Percentiles rank a stretch among this genome's conserved stretches.
phyloP scores from a whole-genome alignment of 495 filamentous ascomycete genomes.

The Penicillium lividum region DNA sequence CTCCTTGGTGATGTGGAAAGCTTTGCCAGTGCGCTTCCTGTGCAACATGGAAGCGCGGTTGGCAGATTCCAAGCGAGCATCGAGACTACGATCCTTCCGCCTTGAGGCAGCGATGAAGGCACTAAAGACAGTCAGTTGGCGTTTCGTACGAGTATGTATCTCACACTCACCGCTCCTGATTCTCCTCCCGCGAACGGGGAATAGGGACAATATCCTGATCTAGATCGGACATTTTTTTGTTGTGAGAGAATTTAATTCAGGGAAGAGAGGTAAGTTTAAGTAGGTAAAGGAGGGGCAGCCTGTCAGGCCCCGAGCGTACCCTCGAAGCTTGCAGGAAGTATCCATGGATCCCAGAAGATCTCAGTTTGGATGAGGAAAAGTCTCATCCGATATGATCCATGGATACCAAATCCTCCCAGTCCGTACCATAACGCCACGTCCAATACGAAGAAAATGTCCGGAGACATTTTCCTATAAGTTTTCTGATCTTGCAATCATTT shows the following conservation, averaged over 20 bases:
- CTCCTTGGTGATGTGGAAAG: constrained; percentile 78
- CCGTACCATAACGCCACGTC: constrained; percentile 22
- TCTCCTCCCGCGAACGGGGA: constrained; percentile 67
- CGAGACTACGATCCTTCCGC: constrained; percentile 82
- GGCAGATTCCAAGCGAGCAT: constrained; percentile 88
- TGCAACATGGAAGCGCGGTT: constrained; percentile 86
- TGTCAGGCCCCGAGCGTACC: constrained; percentile 20
- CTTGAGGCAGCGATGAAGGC: constrained; percentile 96
- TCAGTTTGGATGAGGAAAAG: constrained; percentile 27
- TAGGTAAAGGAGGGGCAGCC: constrained; percentile 11
- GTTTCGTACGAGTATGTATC: too few relatives aligned
- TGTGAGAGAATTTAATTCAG: not conserved
- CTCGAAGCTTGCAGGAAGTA: constrained; percentile 16
- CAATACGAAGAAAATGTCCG: constrained; percentile 13
- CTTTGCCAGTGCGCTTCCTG: constrained; percentile 83
- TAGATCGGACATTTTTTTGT: constrained; percentile 28
- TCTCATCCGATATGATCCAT: constrained; percentile 22
- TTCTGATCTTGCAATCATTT: not conserved
- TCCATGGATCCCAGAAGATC: constrained; percentile 30
- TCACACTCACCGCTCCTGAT: constrained; percentile 73
- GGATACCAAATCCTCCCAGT: constrained; percentile 14
- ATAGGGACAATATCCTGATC: constrained; percentile 40
- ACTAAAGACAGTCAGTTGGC: constrained; percentile 36
- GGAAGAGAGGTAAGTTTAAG: constrained; percentile 7
- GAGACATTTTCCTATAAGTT: constrained; percentile 4